Evolutionary conservation across 352 stramenopile genomes (phyloP).

Genomic region (Elongisporangium prolatum): DNA sequence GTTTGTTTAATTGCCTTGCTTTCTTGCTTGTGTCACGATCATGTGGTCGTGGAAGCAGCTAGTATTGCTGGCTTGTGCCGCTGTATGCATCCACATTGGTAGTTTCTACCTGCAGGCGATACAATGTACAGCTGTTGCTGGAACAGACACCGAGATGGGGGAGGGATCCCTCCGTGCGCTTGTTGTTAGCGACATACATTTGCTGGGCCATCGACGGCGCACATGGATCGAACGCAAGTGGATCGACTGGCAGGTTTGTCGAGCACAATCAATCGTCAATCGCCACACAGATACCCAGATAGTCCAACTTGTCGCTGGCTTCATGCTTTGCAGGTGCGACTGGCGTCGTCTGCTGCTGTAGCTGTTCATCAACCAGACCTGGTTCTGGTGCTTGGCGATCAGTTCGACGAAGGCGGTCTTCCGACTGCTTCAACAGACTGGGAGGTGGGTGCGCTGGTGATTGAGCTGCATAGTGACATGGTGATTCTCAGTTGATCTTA

Average conservation of each 20-base stretch:
- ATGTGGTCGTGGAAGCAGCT: slow-evolving; percentile 17
- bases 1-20: background rate
- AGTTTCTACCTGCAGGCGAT: slow-evolving; percentile 62
- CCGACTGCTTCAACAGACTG: slow-evolving; percentile 44
- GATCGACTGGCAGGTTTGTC: slow-evolving; percentile 64
- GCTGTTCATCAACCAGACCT: slow-evolving; percentile 47
- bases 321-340: slow-evolving; percentile 21
- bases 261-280: background rate
- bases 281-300: background rate
- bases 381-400: slow-evolving; percentile 64
- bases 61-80: slow-evolving; percentile 12
- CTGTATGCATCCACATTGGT: slow-evolving; percentile 40
- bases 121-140: slow-evolving; percentile 12
- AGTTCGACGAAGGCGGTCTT: slow-evolving; percentile 65
- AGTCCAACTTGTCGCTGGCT: background rate
- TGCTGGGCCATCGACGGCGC: slow-evolving; percentile 64
- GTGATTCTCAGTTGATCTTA: background rate
- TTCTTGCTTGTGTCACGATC: slow-evolving; percentile 1
- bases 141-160: background rate
- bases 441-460: slow-evolving; percentile 19
- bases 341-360: slow-evolving; percentile 33
- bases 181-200: slow-evolving; percentile 66
- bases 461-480: background rate
- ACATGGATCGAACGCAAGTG: slow-evolving; percentile 51
- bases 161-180: slow-evolving; percentile 28